Percentiles rank a stretch among this genome's conserved stretches.
Conservation (phyloP, 345 rosid genomes). For the Populus nigra region DNA sequence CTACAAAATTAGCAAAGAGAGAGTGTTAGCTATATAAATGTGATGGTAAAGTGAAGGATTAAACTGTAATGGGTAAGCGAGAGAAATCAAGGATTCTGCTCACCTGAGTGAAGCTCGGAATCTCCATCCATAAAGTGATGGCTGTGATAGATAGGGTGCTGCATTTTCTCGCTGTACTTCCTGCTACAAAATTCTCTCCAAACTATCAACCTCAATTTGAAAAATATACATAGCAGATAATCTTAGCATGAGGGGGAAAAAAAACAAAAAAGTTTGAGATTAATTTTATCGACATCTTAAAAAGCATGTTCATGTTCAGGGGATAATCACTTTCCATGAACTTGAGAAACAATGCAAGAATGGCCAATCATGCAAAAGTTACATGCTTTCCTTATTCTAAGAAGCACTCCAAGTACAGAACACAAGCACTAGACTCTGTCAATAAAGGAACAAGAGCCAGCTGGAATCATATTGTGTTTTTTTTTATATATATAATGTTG, state of each 20-base stretch:
- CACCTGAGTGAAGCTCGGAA: slow-evolving; percentile 58
- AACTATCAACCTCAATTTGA: neutral
- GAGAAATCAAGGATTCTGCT: slow-evolving; percentile 11
- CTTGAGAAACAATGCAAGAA: neutral
- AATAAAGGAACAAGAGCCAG: slow-evolving; percentile 13
- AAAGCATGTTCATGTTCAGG: neutral
- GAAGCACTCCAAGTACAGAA: neutral
- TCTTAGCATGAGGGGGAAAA: neutral
- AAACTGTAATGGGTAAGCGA: neutral
- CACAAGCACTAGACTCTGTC: slow-evolving; percentile 12
- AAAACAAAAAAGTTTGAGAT: neutral
- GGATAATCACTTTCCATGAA: neutral
- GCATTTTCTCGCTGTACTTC: slow-evolving; percentile 54
- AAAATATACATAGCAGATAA: neutral
- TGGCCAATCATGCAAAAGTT: neutral
- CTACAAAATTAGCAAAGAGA: slow-evolving; percentile 22
- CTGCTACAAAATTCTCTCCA: slow-evolving; percentile 25
- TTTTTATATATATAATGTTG: neutral
- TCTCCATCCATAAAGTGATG: slow-evolving; percentile 54
- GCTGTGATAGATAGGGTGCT: slow-evolving; percentile 40
- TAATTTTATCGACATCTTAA: neutral
- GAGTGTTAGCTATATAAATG: neutral
- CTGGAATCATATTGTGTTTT: slow-evolving; percentile 4
- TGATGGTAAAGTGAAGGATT: neutral
- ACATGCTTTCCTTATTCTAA: neutral